These are phyloP conservation scores for Eustoma russellianum DNA, from an alignment of 257 asterid species.

Conservation along the genomic window DNA sequence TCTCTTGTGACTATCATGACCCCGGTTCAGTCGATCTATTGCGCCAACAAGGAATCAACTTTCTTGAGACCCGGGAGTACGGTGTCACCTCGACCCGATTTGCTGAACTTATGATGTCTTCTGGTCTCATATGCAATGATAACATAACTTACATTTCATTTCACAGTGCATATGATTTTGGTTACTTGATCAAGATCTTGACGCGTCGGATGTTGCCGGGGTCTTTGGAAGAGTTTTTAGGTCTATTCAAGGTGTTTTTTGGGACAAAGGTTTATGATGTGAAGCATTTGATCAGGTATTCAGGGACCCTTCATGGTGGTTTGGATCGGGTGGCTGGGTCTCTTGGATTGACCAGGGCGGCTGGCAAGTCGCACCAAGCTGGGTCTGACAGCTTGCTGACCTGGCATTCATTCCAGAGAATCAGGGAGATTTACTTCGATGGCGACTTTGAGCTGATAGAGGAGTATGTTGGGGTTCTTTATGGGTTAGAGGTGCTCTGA, in stretches of 20 bases:
- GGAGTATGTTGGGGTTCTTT: constrained; percentile 63
- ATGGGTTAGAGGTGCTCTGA: constrained; percentile 61
- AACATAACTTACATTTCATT: constrained; percentile 48
- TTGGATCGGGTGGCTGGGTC: constrained; percentile 54
- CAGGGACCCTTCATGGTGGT: constrained; percentile 63
- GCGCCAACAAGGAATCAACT: constrained; percentile 53
- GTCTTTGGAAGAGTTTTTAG: constrained; percentile 36
- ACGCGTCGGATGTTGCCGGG: constrained; percentile 48
- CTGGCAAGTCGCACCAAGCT: constrained; percentile 73
- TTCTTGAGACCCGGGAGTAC: constrained; percentile 23
- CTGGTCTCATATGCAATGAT: constrained; percentile 59
- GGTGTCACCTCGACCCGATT: constrained; percentile 44
- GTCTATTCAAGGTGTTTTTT: constrained; percentile 41
- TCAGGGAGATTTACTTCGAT: constrained; percentile 41
- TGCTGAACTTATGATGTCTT: constrained; percentile 61
- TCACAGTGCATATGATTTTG: constrained; percentile 74
- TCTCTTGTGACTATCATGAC: constrained; percentile 39
- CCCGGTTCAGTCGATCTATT: constrained; percentile 55
- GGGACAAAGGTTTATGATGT: constrained; percentile 68
- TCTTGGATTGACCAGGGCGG: constrained; percentile 44
- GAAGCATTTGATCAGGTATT: constrained; percentile 60
- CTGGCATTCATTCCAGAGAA: constrained; percentile 56
- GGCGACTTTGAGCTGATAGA: constrained; percentile 29
- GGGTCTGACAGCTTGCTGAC: constrained; percentile 86
- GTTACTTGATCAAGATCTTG: constrained; percentile 56